A percentile compares a stretch with the other conserved stretches of the same genome.
Evolutionary conservation across 2,329 filamentous ascomycete genomes (phyloP).

Genomic region (Pseudogymnoascus sp.): DNA sequence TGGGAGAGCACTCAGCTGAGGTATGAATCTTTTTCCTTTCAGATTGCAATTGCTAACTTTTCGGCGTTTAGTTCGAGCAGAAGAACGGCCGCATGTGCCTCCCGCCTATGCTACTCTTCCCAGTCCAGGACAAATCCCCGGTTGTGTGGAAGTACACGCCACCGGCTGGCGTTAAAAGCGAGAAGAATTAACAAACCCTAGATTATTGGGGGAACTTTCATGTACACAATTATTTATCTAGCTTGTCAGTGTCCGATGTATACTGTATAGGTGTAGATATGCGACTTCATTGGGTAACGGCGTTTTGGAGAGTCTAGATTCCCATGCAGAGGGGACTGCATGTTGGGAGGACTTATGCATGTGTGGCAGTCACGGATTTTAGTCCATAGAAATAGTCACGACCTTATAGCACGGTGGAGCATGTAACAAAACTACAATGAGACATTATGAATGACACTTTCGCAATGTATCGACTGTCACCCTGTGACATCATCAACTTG

Average conservation of each 20-base stretch:
- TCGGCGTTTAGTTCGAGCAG: conserved; percentile 42
- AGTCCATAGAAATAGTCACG: not conserved
- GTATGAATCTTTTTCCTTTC: conserved; percentile 13
- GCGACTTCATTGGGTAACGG: not conserved
- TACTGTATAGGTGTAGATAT: not conserved
- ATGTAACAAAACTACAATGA: not conserved
- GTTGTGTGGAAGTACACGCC: not conserved
- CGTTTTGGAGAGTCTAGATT: not conserved
- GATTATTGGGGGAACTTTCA: not conserved
- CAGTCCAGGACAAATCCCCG: conserved; percentile 41
- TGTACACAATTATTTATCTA: not conserved
- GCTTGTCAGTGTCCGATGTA: not conserved
- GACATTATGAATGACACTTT: not conserved
- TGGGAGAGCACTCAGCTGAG: conserved; percentile 42
- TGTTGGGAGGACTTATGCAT: not conserved
- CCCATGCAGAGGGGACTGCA: not conserved
- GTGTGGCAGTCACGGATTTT: not conserved
- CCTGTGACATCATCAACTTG: not conserved
- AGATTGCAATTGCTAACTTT: not conserved
- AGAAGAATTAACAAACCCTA: not conserved
- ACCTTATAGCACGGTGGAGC: not conserved
- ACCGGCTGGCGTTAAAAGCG: not conserved
- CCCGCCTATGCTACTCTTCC: conserved; percentile 51
- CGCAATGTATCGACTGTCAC: not conserved
- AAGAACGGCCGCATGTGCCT: conserved; percentile 48